These are phyloP conservation scores for Fusarium globosum DNA, from an alignment of 2,329 filamentous ascomycete species.

Conservation along the genomic window DNA sequence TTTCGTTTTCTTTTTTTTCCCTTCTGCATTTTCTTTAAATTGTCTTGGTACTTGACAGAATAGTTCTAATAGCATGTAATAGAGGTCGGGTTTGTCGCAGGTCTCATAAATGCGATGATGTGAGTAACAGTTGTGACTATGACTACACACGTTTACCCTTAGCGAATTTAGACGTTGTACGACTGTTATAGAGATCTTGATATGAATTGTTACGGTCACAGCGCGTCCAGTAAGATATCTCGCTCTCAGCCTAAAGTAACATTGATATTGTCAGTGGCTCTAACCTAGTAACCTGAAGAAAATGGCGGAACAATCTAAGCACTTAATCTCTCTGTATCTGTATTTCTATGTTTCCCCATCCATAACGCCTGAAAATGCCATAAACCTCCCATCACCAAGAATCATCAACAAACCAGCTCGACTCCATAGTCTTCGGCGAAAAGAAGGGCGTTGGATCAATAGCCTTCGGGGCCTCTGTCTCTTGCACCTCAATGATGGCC, in stretches of 20 bases:
- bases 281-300: background rate
- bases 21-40: fast-evolving
- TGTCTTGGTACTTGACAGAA: background rate
- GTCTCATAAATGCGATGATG: fast-evolving
- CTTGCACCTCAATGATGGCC: background rate
- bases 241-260: background rate
- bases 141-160: background rate
- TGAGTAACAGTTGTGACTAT: fast-evolving
- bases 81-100: background rate
- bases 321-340: background rate
- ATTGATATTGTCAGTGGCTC: too few species aligned
- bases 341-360: background rate
- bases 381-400: background rate
- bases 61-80: background rate
- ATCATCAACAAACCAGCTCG: conserved; percentile 17
- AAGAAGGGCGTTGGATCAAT: background rate
- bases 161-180: background rate
- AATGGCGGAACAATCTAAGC: background rate
- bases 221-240: background rate
- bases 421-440: background rate
- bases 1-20: too few species aligned
- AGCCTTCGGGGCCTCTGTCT: background rate
- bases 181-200: fast-evolving
- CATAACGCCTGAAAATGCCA: background rate
- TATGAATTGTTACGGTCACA: fast-evolving